Evolutionary conservation across 306 rosid species (phyloP).

Genomic region (Dalbergia oliveri): DNA sequence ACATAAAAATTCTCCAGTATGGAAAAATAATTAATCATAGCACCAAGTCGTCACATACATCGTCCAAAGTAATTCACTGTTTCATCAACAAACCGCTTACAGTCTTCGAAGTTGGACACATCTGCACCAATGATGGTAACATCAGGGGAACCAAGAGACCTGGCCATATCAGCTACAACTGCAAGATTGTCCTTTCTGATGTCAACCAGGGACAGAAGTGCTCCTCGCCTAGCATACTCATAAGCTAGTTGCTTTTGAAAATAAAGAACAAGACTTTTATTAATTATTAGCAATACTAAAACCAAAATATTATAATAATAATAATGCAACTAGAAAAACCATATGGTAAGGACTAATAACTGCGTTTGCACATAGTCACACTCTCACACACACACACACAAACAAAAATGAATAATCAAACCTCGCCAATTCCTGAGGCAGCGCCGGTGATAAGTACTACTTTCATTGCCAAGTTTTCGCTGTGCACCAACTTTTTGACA

Average conservation of each 20-base stretch:
- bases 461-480: constrained; percentile 43
- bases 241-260: constrained; percentile 63
- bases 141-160: constrained; percentile 61
- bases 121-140: constrained; percentile 63
- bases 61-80: constrained; percentile 63
- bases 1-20: background rate
- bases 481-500: background rate
- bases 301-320: too few relatives aligned
- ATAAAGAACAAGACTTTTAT: background rate
- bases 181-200: constrained; percentile 53
- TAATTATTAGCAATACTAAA: background rate
- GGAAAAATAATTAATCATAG: background rate
- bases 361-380: background rate
- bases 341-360: background rate
- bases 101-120: constrained; percentile 65
- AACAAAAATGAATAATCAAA: background rate
- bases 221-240: constrained; percentile 77
- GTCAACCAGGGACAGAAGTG: constrained; percentile 65
- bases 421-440: constrained; percentile 60
- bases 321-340: background rate
- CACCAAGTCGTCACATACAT: constrained; percentile 36
- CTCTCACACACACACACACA: background rate
- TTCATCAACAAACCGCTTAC: constrained; percentile 61
- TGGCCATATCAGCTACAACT: constrained; percentile 61
- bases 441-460: constrained; percentile 56